Evolutionary conservation across 306 rosid species (phyloP), one percentile per base, ranked within the genome.

Genomic region (Mimosa pudica): DNA sequence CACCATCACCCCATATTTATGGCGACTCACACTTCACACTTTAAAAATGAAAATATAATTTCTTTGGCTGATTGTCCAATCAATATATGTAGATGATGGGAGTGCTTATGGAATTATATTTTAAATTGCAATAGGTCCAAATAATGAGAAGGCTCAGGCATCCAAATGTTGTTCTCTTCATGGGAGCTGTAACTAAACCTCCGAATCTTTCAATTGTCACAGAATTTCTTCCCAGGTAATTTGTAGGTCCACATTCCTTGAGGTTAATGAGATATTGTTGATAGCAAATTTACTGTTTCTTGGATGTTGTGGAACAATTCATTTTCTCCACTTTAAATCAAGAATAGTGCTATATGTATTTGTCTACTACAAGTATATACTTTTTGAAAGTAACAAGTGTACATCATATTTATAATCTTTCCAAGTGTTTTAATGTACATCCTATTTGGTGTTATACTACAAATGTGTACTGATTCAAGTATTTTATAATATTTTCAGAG

Each of bases 131-230:
- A 79, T 79, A 96, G 99, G 93, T 96, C 71, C 88, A 87, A 81
- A 87, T 96, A 80, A 96, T 96, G 98, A 96, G 88, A 87, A 88
- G 93, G 82, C 79, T 93, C 65, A 89, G 99, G 90, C 99, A 96
- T 93, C 99, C 99, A 30, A 96, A 96, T 86, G 97, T 96, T 81
- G 99, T 96, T 89, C 98, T 96, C 79, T 96, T 96, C 92, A 96
- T 96, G 99, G 99, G 99, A 78, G 99, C 98, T 65, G 88, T 96
- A 81, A 93, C 94, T 47, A 92, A 98, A 55, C 81, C 97, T 57
- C 99, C 98, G 81, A 88, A 93, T 88, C 99, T 96, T 82, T 96
- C 99, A 64, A 96, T 96, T 48, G 87, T 96, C 71, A 93, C 98
- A 17, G 99, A 96, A 87, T 96, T 96, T 91, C 99, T 96, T 90